Base-by-base conservation (phyloP, 1,284 basidiomycete species). In the Ustilago xerochloae region DNA sequence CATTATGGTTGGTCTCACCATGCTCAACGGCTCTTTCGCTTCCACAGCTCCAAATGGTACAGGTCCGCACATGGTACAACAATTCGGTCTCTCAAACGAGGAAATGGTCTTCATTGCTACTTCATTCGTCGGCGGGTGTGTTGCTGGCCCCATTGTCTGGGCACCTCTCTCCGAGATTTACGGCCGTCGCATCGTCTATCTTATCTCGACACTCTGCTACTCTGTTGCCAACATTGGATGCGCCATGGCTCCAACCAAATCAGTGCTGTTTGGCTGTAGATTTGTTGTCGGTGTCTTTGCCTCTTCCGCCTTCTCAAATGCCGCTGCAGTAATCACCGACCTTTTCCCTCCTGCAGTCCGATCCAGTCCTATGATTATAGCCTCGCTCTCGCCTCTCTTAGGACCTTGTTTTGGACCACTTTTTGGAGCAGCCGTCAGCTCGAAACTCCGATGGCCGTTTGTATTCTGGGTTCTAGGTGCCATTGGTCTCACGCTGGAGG, bases 121-220 rank as follows among this genome's bases (percentile, higher is more conserved):
- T 3, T 65, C 71, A 0, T 77, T 73, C 29, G 66, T 77, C 12
- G 70, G 63, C 18, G 75, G 75, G 2, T 77, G 70, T 39, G 66
- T 69, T 0, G 63, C 67, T 6, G 75, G 75, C 4, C 75, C 75
- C 2, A 43, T 73, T 43, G 5, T 77, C 8, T 77, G 69, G 70
- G 70, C 66, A 4, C 75, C 75, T 10, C 38, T 73, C 6, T 77
- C 75, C 7, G 75, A 77, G 22, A 39, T 62, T 16, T 64, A 57
- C 30, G 68, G 63, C 9, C 26, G 69, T 33, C 28, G 57, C 39
- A 13, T 45, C 5, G 53, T 56, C 16, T 56, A 53, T 10, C 43
- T 73, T 10, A 28, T 39, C 4, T 63, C 64, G 15, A 72, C 50
- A 2, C 13, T 60, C 35, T 29, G 52, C n/a, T 72, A 63, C 36